These are phyloP conservation scores for Penicillium palitans DNA, from an alignment of 2,329 filamentous ascomycete species.

Conservation along the genomic window DNA sequence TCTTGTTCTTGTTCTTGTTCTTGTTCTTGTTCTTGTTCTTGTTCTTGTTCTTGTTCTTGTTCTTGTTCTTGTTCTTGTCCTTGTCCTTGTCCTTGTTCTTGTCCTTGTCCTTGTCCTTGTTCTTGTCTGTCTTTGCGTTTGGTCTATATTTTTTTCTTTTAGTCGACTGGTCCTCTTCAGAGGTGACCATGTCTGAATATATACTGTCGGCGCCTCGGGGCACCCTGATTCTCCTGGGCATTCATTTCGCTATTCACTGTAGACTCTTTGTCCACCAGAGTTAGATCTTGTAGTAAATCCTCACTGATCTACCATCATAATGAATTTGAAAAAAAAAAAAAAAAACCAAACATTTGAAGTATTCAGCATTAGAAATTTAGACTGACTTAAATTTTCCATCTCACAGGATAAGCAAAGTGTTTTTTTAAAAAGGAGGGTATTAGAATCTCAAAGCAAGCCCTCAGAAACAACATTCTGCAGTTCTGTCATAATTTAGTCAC, in stretches of 20 bases:
- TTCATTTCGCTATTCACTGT: slow-evolving; percentile 1
- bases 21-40: no score
- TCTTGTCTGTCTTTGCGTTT: no score
- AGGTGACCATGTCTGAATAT: neutral
- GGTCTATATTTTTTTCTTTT: no score
- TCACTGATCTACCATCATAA: neutral
- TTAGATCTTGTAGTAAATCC: neutral
- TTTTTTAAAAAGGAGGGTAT: neutral
- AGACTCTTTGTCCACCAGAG: neutral
- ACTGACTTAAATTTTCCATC: neutral
- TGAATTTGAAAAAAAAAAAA: neutral
- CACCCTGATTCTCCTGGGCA: neutral
- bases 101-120: no score
- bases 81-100: no score
- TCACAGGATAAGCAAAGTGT: neutral
- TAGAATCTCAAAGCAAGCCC: neutral
- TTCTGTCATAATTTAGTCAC: neutral
- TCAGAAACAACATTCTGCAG: neutral
- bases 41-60: no score
- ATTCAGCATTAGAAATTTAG: neutral
- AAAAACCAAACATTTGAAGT: neutral
- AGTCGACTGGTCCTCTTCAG: neutral
- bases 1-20: no score
- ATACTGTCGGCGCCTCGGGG: neutral
- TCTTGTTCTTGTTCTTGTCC: no score